phyloP scores from a whole-genome alignment of 768 basidiomycete genomes.

The Austroboletus eburneus region DNA sequence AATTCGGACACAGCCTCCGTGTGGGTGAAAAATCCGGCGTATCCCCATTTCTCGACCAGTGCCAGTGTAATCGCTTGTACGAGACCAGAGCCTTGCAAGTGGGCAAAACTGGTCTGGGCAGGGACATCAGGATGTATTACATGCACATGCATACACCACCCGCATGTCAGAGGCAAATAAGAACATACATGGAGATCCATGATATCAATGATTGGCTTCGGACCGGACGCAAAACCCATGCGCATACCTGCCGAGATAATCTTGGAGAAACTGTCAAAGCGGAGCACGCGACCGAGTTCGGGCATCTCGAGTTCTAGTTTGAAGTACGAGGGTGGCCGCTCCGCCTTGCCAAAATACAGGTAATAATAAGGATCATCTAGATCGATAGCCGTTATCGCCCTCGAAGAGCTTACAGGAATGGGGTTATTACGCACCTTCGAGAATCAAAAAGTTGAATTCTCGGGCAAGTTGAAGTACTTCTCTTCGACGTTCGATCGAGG shows the following conservation, averaged over 20 bases:
- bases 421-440: conserved; percentile 58
- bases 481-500: conserved; percentile 61
- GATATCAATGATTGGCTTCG: conserved; percentile 57
- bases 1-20: conserved; percentile 64
- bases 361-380: conserved; percentile 79
- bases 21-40: conserved; percentile 70
- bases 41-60: conserved; percentile 68
- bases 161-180: conserved; percentile 13
- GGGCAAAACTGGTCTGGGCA: conserved; percentile 59
- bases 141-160: neutral
- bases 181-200: conserved; percentile 66
- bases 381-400: neutral
- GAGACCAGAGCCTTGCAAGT: conserved; percentile 62
- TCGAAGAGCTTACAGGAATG: neutral
- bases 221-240: conserved; percentile 79
- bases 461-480: conserved; percentile 69
- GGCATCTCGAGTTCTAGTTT: conserved; percentile 65
- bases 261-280: conserved; percentile 91
- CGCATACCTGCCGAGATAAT: conserved; percentile 73
- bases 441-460: conserved; percentile 73
- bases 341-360: conserved; percentile 64
- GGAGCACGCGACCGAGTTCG: conserved; percentile 72
- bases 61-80: conserved; percentile 59
- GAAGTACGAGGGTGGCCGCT: conserved; percentile 77
- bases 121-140: conserved; percentile 8